Conservation (phyloP, 768 basidiomycete genomes). For the Calvatia gigantea region DNA sequence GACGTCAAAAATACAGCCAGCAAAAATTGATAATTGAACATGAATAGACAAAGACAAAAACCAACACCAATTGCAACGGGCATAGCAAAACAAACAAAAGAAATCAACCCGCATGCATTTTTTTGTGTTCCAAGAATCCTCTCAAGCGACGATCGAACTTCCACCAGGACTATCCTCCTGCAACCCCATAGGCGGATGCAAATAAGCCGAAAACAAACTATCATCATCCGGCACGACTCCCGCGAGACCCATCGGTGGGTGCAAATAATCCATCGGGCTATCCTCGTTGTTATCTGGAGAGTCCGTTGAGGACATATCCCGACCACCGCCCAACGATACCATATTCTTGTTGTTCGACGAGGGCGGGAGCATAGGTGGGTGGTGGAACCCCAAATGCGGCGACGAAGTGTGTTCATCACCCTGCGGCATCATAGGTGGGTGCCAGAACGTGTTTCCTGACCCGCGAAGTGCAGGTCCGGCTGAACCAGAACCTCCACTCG, state of each 20-base stretch:
- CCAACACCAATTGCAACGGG: not conserved
- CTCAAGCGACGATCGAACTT: constrained; percentile 22
- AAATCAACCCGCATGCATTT: not conserved
- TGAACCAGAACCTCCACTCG: not conserved
- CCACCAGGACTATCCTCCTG: constrained; percentile 29
- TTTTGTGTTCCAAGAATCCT: constrained; percentile 17
- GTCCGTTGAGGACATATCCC: not conserved
- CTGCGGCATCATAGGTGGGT: constrained; percentile 70
- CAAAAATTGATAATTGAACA: not conserved
- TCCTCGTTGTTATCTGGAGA: constrained; percentile 35
- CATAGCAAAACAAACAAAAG: not conserved
- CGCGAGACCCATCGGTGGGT: constrained; percentile 44
- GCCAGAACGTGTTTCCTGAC: constrained; percentile 68
- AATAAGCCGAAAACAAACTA: constrained; percentile 45
- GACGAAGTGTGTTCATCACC: constrained; percentile 25
- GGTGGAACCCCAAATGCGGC: constrained; percentile 5
- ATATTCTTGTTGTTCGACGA: too few relatives aligned
- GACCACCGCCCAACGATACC: constrained; percentile 10
- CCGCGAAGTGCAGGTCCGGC: constrained; percentile 49
- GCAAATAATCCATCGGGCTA: constrained; percentile 70
- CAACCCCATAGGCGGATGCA: constrained; percentile 44
- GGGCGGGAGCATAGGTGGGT: constrained; percentile 46
- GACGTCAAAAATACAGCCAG: too few relatives aligned
- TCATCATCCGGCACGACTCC: constrained; percentile 58
- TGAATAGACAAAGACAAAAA: constrained; percentile 1